Base-by-base conservation (phyloP, 139 green algal species). In the Chlorokybus atmophyticus region DNA sequence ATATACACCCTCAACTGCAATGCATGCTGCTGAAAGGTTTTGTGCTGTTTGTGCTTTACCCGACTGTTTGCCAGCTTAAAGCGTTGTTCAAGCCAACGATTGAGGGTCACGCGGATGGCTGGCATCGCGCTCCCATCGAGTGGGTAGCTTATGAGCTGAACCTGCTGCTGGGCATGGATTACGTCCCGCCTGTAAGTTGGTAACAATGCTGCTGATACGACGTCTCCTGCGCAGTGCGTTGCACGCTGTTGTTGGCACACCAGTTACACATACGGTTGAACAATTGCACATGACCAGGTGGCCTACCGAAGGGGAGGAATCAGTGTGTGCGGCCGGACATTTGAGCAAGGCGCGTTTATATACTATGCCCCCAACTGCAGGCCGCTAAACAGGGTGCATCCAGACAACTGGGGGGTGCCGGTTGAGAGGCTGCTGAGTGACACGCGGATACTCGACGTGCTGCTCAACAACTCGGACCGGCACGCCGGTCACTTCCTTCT, bases 391-490 rank as follows among this genome's bases (percentile, higher is more conserved):
- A 56, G 40, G n/a, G 57, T 71, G 30, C 23, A 55, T 14, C 51
- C 62, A 5, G 50, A 32, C 23, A 68, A 25, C 2, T 71, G 62
- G 62, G 62, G 62, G 27, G 62, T 71, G 8, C 39, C 62, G 14
- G 62, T 79, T 4, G 47, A 68, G 2, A 57, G 64, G 7, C 52
- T 90, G 38, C 74, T 89, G 21, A 79, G 63, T 5, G 75, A 91
- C 71, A 85, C 83, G 3, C 70, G 83, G 40, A 80, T 90, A 24
- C 66, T 91, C 53, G 83, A 93, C 67, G 77, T 85, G 47, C 79
- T 93, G 42, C 73, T 93, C n/a, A 78, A 93, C 54, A 93, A 93
- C 73, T 75, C 50, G 1, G 82, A 90, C 67, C 63, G 82, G 29
- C 82, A 91, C 72, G 57, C 68, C 39, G 83, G 82, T n/a, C 75